Base-by-base conservation (phyloP, 192 early-diverging fungal genomes). In the Entrophospora sp. region DNA sequence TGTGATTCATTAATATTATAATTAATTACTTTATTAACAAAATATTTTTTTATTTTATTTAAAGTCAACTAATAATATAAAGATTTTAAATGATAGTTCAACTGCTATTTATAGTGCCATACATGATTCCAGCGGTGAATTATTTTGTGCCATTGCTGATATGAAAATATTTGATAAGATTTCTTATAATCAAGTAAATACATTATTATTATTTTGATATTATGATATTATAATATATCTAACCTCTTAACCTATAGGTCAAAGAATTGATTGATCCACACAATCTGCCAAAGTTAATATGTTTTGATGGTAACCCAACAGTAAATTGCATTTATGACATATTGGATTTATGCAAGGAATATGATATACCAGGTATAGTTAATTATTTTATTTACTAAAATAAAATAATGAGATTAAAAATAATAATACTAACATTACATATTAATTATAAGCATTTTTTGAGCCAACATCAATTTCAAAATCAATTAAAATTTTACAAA, bases 41-140 rank as follows among this genome's bases (percentile, higher is more conserved):
- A n/a, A n/a, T n/a, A n/a, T n/a, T n/a, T n/a, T n/a, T n/a, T n/a
- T n/a, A n/a, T n/a, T n/a, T n/a, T n/a, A n/a, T n/a, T 24, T 53
- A 9, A 67, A 75, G 74, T 46, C 32, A n/a, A 70, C 66, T 13
- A 45, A 59, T 4, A 66, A 73, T 31, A 68, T 82, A 12, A 42
- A 71, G 22, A 49, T 44, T 5, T 51, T 77, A 2, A 52, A 58
- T 16, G 61, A 64, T 5, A 72, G 73, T 12, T 71, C 73, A 13
- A 96, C 92, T 0, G 94, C 88, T 0, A 77, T 87, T 1, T 96
- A 95, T 73, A 94, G 83, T 52, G 88, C 91, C 3, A 58, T 99
- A 13, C 86, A 94, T 66, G 57, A 75, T 14, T 43, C 75, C 1
- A 67, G 82, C 32, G 96, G 96, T 8, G 79, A 88, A 16, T 70